phyloP scores from a whole-genome alignment of 1,284 basidiomycete species.

The Boletus calvinii region DNA sequence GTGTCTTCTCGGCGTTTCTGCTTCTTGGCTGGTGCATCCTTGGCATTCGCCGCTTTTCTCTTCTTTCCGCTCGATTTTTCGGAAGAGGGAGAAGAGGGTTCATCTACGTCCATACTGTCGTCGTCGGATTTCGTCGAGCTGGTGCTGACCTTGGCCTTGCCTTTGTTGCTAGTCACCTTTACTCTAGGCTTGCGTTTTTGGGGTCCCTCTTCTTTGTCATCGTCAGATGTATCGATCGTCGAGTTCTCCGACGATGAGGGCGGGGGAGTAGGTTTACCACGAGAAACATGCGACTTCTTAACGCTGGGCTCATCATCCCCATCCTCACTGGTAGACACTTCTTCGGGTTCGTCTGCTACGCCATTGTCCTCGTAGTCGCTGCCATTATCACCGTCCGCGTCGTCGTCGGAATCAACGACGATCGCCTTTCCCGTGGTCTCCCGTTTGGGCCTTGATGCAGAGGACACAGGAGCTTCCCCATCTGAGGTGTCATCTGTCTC shows the following conservation, averaged over 20 bases:
- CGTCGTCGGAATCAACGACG: slow-evolving; percentile 44
- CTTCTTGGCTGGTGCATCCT: slow-evolving; percentile 56
- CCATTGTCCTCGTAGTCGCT: slow-evolving; percentile 27
- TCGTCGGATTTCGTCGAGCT: slow-evolving; percentile 32
- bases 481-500: slow-evolving; percentile 36
- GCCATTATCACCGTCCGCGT: slow-evolving; percentile 18
- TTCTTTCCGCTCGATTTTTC: slow-evolving; percentile 49
- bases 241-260: slow-evolving; percentile 30
- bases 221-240: slow-evolving; percentile 28
- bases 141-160: slow-evolving; percentile 25
- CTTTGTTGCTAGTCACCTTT: slow-evolving; percentile 31
- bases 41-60: slow-evolving; percentile 45
- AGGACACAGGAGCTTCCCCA: slow-evolving; percentile 33
- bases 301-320: slow-evolving; percentile 27
- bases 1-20: slow-evolving; percentile 61
- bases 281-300: slow-evolving; percentile 19
- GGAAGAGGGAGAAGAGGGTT: slow-evolving; percentile 37
- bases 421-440: slow-evolving; percentile 37
- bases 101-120: slow-evolving; percentile 59
- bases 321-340: slow-evolving; percentile 21
- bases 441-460: slow-evolving; percentile 36
- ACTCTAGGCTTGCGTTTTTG: slow-evolving; percentile 31
- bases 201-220: slow-evolving; percentile 29
- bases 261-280: slow-evolving; percentile 31
- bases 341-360: slow-evolving; percentile 18